Evolutionary conservation across 805 yeast genomes (phyloP), one percentile per base, ranked within the genome.

Genomic region (Saccharomycopsis sp.): DNA sequence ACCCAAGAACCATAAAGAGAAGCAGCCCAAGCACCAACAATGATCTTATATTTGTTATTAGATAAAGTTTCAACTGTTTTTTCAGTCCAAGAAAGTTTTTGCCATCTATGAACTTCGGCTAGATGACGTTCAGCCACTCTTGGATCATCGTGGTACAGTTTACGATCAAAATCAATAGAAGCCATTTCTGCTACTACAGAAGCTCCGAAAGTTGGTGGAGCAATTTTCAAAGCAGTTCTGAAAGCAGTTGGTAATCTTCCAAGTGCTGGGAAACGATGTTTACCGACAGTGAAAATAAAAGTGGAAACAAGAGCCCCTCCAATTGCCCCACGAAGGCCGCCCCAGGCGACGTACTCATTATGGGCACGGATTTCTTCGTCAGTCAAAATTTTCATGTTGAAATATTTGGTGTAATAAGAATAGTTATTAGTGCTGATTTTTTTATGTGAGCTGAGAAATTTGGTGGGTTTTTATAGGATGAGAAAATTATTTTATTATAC

Each of bases 1-100:
- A 61, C 72, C 85, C 89, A 85, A 3, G 94, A 79, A 1, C 87
- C 94, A 50, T 69, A 82, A 64, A 83, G 60, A 3, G 89, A 78
- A 18, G 75, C 81, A 4, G 84, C 87, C 94, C 94, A 83, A 6
- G 80, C 70, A 41, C 74, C 77, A 17, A 78, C 71, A 49, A 83
- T 76, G 49, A 80, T 68, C 55, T 70, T 69, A 58, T 81, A 82
- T 56, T 78, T 80, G 62, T 76, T 64, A 41, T 64, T 70, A 32
- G 70, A 61, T 23, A 72, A 58, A 31, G 64, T 55, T 41, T 72
- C 72, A 34, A 75, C 59, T 2, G 63, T 25, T 55, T 75, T 75
- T 33, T 79, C 79, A 5, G 60, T 51, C 2, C 59, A 28, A 2
- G 80, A 60, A 43, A 79, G 54, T 3, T 59, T 49, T 18, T 68